These are phyloP conservation scores for Pelomyxa schiedti DNA, from an alignment of 78 protist species.

Conservation along the genomic window DNA sequence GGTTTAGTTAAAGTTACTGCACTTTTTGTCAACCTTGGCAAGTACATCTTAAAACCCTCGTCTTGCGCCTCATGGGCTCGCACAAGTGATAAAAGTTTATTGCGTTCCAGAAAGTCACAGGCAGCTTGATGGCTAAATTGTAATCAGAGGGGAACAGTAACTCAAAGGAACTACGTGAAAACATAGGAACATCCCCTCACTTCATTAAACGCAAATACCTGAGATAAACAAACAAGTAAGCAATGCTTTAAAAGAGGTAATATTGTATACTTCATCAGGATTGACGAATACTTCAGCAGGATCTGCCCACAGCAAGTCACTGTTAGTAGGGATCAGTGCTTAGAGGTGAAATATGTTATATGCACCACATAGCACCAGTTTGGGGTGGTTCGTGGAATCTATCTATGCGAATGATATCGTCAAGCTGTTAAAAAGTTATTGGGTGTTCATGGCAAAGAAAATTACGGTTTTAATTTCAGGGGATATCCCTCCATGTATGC, in stretches of 20 bases:
- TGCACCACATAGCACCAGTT: constrained; percentile 79
- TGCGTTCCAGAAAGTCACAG: constrained; percentile 73
- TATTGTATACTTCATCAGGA: not conserved
- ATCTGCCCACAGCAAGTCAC: constrained; percentile 96
- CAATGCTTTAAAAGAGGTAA: not conserved
- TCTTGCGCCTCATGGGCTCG: constrained; percentile 99
- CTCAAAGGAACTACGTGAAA: constrained; percentile 10
- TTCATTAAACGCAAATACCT: constrained; percentile 64
- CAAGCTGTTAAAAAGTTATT: constrained; percentile 11
- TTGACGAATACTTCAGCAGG: constrained; percentile 80
- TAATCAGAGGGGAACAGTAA: not conserved
- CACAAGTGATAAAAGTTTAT: constrained; percentile 80
- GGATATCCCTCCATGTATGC: constrained; percentile 96
- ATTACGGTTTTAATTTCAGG: constrained; percentile 79
- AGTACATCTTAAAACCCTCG: constrained; percentile 65
- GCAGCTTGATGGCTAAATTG: constrained; percentile 71
- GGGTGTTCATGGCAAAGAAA: not conserved
- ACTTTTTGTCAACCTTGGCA: too few species aligned
- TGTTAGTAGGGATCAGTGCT: too few species aligned
- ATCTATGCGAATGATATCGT: constrained; percentile 71
- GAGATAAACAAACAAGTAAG: not conserved
- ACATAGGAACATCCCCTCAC: constrained; percentile 86
- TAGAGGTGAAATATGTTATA: not conserved
- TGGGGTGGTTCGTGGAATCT: constrained; percentile 93
- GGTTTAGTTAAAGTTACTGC: constrained; percentile 80